Percentiles rank a stretch among this genome's conserved stretches.
phyloP scores from a whole-genome alignment of 225 moss, liverwort and hornwort species.

The Sphagnum contortum region DNA sequence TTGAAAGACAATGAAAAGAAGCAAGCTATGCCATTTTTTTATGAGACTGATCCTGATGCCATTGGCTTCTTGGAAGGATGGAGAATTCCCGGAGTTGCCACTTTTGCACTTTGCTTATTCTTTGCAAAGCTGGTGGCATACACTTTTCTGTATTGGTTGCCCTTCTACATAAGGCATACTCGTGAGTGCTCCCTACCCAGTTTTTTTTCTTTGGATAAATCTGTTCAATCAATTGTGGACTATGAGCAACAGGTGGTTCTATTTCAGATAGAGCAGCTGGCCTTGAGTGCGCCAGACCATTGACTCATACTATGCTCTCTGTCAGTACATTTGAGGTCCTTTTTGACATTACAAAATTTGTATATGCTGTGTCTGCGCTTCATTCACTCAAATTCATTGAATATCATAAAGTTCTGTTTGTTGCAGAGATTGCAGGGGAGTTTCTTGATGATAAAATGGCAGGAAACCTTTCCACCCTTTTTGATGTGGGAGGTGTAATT shows the following conservation, averaged over 20 bases:
- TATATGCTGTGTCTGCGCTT: no score
- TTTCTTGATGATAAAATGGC: conserved; percentile 54
- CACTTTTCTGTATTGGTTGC: conserved; percentile 92
- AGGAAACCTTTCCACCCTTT: conserved; percentile 69
- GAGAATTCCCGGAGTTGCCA: conserved; percentile 86
- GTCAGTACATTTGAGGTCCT: no score
- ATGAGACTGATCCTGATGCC: conserved; percentile 37
- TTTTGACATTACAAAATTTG: no score
- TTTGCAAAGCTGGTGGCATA: conserved; percentile 92
- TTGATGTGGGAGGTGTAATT: conserved; percentile 76
- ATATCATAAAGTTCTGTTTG: background rate
- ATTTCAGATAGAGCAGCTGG: no score
- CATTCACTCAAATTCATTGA: no score
- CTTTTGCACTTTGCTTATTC: conserved; percentile 76
- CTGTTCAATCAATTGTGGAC: no score
- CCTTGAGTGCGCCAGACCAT: no score
- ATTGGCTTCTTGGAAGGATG: conserved; percentile 78
- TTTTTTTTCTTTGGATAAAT: no score
- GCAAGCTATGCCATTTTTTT: conserved; percentile 10
- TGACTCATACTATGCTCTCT: no score
- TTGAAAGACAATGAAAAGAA: conserved; percentile 10
- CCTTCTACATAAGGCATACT: conserved; percentile 86
- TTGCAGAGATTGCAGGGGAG: conserved; percentile 60
- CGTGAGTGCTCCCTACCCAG: conserved; percentile 23
- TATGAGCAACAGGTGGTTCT: no score